Percentiles rank a stretch among this genome's conserved stretches.
These are phyloP conservation scores for Didymella pomorum DNA, from an alignment of 2,329 filamentous ascomycete genomes.

Conservation along the genomic window DNA sequence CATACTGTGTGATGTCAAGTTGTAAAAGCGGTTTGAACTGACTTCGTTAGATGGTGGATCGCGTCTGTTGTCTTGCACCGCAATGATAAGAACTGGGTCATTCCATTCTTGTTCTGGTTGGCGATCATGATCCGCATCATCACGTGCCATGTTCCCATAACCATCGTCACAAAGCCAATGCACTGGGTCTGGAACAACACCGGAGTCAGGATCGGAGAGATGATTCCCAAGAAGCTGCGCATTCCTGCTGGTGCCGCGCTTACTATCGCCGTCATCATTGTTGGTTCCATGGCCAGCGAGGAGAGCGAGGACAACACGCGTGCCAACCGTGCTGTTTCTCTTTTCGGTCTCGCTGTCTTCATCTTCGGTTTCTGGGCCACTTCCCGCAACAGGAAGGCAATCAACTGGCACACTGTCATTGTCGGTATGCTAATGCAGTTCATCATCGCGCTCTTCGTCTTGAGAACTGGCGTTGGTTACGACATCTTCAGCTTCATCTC, in stretches of 20 bases:
- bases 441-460: constrained; percentile 85
- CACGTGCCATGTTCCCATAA: constrained; percentile 75
- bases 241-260: constrained; percentile 68
- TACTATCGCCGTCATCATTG: constrained; percentile 75
- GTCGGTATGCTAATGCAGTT: constrained; percentile 90
- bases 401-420: constrained; percentile 67
- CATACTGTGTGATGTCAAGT: constrained; percentile 14
- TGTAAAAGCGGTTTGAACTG: constrained; percentile 25
- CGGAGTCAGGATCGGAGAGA: constrained; percentile 63
- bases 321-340: constrained; percentile 78
- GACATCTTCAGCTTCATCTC: constrained; percentile 94
- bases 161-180: constrained; percentile 71
- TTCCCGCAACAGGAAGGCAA: constrained; percentile 70
- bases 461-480: constrained; percentile 79
- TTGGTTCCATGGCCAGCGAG: constrained; percentile 77
- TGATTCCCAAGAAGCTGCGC: constrained; percentile 73
- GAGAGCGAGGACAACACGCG: constrained; percentile 80
- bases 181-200: constrained; percentile 73
- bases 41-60: constrained; percentile 72
- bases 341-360: constrained; percentile 80
- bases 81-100: constrained; percentile 78
- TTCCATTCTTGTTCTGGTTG: constrained; percentile 84
- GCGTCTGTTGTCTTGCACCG: constrained; percentile 76
- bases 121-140: constrained; percentile 75
- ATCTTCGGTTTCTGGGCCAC: constrained; percentile 72